These are phyloP conservation scores for Colletotrichum coccodes DNA, from an alignment of 2,329 filamentous ascomycete genomes.

Conservation along the genomic window DNA sequence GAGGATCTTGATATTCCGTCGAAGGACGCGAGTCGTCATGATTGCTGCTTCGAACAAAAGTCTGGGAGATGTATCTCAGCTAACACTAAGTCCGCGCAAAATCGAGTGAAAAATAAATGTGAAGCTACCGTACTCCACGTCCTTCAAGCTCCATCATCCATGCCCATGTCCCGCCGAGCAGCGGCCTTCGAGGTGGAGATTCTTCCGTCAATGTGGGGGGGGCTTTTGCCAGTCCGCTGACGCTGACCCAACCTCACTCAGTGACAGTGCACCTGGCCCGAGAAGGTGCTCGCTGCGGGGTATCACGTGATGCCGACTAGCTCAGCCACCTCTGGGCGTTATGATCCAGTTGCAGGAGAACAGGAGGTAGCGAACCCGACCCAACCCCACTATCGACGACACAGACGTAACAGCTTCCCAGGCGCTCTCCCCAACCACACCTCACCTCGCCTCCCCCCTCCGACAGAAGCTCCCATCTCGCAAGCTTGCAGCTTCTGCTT, in stretches of 20 bases:
- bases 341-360: conserved; percentile 27
- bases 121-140: background rate
- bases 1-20: conserved; percentile 62
- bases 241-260: background rate
- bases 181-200: background rate
- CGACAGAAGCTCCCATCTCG: conserved; percentile 38
- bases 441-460: conserved; percentile 36
- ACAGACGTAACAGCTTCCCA: conserved; percentile 34
- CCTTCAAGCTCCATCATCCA: conserved; percentile 1
- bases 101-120: background rate
- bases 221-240: background rate
- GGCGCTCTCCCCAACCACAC: conserved; percentile 27
- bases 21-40: conserved; percentile 42
- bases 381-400: conserved; percentile 34
- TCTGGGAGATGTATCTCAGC: background rate
- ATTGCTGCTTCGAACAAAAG: background rate
- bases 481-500: conserved; percentile 28
- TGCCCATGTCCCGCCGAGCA: background rate
- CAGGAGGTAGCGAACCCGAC: conserved; percentile 27
- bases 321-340: conserved; percentile 31
- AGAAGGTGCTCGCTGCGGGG: conserved; percentile 39
- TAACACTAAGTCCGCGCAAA: background rate
- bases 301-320: conserved; percentile 47
- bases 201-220: background rate
- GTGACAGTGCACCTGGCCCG: background rate